Conservation (phyloP, 202 grass and related monocot species). For the Panicum virgatum region DNA sequence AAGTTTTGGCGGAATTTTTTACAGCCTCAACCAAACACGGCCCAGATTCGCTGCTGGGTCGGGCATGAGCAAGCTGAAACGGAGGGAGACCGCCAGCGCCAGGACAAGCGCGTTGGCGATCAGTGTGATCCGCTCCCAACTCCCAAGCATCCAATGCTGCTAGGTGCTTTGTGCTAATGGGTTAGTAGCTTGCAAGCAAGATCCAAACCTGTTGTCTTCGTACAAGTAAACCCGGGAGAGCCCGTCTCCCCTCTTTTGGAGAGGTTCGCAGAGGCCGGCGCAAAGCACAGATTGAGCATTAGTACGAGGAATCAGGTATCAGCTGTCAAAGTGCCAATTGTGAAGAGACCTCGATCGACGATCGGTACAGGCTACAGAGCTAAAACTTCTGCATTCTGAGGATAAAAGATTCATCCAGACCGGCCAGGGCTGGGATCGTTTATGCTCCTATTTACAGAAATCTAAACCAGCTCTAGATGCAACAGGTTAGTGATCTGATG, state of each 20-base stretch:
- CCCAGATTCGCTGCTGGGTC: background rate
- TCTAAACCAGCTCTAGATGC: slow-evolving; percentile 28
- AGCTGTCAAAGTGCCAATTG: slow-evolving; percentile 23
- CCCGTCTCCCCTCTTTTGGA: background rate
- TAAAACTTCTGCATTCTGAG: slow-evolving; percentile 71
- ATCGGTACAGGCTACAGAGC: background rate
- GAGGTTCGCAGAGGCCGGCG: background rate
- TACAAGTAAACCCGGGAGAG: background rate
- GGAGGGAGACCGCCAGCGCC: slow-evolving; percentile 11
- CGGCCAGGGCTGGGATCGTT: slow-evolving; percentile 45
- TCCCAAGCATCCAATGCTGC: slow-evolving; percentile 30
- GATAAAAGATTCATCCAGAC: slow-evolving; percentile 65
- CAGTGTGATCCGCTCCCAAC: background rate
- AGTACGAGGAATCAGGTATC: slow-evolving; percentile 26
- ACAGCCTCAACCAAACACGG: too few relatives aligned
- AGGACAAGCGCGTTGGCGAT: background rate
- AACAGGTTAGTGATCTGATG: slow-evolving; percentile 47
- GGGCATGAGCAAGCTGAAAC: slow-evolving; percentile 17
- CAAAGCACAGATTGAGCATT: slow-evolving; percentile 20
- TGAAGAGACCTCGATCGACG: background rate
- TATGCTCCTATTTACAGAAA: slow-evolving; percentile 87
- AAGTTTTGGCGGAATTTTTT: too few relatives aligned
- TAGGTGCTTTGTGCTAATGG: background rate
- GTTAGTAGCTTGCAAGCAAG: slow-evolving; percentile 45
- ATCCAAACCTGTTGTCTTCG: background rate